Percentiles rank a stretch among this genome's conserved stretches.
Evolutionary conservation across 2,329 filamentous ascomycete species (phyloP).

Genomic region (Coniochaeta hoffmannii): DNA sequence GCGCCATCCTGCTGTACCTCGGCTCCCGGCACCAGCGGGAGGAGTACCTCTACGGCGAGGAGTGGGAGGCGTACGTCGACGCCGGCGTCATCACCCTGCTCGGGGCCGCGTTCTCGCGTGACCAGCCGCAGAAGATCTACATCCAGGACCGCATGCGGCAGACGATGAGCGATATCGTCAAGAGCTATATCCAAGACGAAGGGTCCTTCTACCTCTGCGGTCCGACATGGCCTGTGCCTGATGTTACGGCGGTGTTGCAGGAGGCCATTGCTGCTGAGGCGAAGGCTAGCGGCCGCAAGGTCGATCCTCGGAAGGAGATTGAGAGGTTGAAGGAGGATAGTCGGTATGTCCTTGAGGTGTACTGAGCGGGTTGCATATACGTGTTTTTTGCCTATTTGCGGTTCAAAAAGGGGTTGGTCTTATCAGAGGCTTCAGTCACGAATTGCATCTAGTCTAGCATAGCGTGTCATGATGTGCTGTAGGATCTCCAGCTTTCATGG

Average conservation of each 20-base stretch:
- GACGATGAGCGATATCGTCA: slow-evolving; percentile 71
- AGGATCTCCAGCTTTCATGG: neutral
- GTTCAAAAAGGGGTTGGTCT: neutral
- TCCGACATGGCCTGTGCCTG: slow-evolving; percentile 96
- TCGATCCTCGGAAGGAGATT: slow-evolving; percentile 84
- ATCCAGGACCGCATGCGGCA: slow-evolving; percentile 98
- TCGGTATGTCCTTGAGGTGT: slow-evolving; percentile 94
- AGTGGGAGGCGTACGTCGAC: slow-evolving; percentile 97
- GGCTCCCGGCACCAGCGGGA: slow-evolving; percentile 95
- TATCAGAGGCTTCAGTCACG: neutral
- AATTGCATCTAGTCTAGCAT: neutral
- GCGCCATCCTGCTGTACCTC: slow-evolving; percentile 89
- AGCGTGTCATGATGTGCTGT: neutral
- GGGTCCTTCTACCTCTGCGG: slow-evolving; percentile 97
- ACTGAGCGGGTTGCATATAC: slow-evolving; percentile 43
- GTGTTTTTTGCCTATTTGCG: neutral
- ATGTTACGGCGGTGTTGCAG: slow-evolving; percentile 88
- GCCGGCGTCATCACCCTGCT: slow-evolving; percentile 92
- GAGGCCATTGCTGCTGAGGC: slow-evolving; percentile 81
- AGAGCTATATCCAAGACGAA: slow-evolving; percentile 80
- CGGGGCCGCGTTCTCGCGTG: slow-evolving; percentile 88
- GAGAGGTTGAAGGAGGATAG: slow-evolving; percentile 93
- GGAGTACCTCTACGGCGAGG: slow-evolving; percentile 97
- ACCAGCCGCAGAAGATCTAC: slow-evolving; percentile 98
- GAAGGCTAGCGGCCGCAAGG: slow-evolving; percentile 64